Percentiles rank a stretch among this genome's conserved stretches.
Conservation (phyloP, 306 rosid genomes). For the Boehmeria nivea region DNA sequence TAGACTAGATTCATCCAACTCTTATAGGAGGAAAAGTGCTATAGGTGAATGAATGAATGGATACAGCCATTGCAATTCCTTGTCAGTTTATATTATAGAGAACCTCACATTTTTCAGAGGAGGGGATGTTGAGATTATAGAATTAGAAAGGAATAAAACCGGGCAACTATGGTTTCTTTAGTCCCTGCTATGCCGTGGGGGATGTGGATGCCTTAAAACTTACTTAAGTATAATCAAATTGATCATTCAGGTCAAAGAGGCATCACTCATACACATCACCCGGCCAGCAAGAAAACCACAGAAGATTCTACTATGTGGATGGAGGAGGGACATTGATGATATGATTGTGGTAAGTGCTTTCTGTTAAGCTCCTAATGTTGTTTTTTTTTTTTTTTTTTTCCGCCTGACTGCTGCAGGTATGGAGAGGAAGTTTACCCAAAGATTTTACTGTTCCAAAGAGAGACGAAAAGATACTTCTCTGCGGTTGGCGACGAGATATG, state of each 20-base stretch:
- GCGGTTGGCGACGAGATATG: slow-evolving; percentile 98
- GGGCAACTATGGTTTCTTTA: not conserved
- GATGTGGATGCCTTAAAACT: slow-evolving; percentile 32
- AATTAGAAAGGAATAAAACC: slow-evolving; percentile 5
- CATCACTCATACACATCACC: slow-evolving; percentile 39
- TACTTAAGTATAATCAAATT: slow-evolving; percentile 34
- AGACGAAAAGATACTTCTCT: slow-evolving; percentile 73
- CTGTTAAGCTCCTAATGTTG: slow-evolving; percentile 38
- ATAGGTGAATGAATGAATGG: slow-evolving; percentile 12
- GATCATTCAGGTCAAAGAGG: slow-evolving; percentile 49
- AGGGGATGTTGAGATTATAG: no score
- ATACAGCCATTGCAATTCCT: not conserved
- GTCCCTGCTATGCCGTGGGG: slow-evolving; percentile 20
- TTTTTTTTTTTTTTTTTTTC: no score
- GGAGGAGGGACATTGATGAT: slow-evolving; percentile 57
- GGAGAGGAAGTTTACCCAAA: slow-evolving; percentile 89
- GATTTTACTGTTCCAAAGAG: slow-evolving; percentile 65
- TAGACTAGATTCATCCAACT: not conserved
- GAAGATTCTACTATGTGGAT: slow-evolving; percentile 49
- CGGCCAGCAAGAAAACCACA: slow-evolving; percentile 41
- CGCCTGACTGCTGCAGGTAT: slow-evolving; percentile 64
- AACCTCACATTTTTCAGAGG: no score
- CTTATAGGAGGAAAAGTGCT: not conserved
- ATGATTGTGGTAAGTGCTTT: slow-evolving; percentile 41
- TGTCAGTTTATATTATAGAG: no score